Evolutionary conservation across 1,139 yeast species (phyloP).

Genomic region (Ashbya aceris): DNA sequence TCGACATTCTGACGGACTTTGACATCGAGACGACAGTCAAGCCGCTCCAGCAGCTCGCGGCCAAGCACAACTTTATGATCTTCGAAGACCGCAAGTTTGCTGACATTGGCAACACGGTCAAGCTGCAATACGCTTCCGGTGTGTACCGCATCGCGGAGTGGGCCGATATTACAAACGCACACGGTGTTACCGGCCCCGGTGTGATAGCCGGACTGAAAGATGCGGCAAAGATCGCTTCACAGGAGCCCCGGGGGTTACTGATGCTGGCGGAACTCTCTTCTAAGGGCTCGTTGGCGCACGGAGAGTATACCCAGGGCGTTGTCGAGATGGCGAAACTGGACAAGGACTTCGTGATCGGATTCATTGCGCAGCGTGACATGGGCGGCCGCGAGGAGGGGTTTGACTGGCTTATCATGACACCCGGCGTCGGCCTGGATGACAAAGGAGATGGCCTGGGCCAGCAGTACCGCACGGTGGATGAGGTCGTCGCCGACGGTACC

Average conservation of each 20-base stretch:
- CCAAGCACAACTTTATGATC: slow-evolving; percentile 74
- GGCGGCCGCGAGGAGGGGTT: slow-evolving; percentile 74
- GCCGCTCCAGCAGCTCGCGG: slow-evolving; percentile 62
- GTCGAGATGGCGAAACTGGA: slow-evolving; percentile 85
- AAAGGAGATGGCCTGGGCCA: slow-evolving; percentile 97
- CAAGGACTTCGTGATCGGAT: slow-evolving; percentile 86
- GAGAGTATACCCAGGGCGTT: slow-evolving; percentile 79
- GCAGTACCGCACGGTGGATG: slow-evolving; percentile 87
- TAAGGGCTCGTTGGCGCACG: slow-evolving; percentile 86
- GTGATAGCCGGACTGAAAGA: slow-evolving; percentile 80
- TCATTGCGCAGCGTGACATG: slow-evolving; percentile 88
- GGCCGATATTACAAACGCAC: slow-evolving; percentile 97
- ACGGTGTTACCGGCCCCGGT: slow-evolving; percentile 94
- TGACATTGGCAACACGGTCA: slow-evolving; percentile 97
- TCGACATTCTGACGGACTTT: slow-evolving; percentile 87
- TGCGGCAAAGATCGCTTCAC: slow-evolving; percentile 66
- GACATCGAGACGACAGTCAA: slow-evolving; percentile 65
- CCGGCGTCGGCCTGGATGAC: slow-evolving; percentile 96
- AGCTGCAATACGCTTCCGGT: slow-evolving; percentile 87
- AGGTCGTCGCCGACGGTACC: slow-evolving; percentile 73
- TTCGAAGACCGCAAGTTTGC: slow-evolving; percentile 98
- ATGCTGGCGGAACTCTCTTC: slow-evolving; percentile 96
- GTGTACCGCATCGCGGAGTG: slow-evolving; percentile 80
- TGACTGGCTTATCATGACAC: slow-evolving; percentile 95
- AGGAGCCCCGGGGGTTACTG: slow-evolving; percentile 71